Evolutionary conservation across 2,329 filamentous ascomycete species (phyloP).

Genomic region (Aspergillus sp.): DNA sequence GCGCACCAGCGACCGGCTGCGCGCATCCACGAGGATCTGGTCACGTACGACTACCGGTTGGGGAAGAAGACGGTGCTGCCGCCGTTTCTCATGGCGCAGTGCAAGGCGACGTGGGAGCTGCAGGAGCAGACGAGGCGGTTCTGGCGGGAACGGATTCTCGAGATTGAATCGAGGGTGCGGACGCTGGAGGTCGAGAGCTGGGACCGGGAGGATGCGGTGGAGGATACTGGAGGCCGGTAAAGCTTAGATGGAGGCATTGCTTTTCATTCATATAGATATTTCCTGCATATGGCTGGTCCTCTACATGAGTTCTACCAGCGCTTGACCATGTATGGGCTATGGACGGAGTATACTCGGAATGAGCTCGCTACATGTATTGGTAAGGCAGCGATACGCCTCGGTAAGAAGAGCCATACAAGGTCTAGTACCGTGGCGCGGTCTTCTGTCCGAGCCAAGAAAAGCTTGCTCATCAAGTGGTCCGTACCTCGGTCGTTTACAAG

Average conservation of each 20-base stretch:
- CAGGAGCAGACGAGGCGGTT: constrained; percentile 59
- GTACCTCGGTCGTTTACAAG: not conserved
- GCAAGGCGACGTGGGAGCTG: constrained; percentile 57
- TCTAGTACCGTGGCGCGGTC: constrained; percentile 4
- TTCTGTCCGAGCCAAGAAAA: constrained; percentile 14
- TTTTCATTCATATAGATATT: not conserved
- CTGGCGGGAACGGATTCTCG: constrained; percentile 54
- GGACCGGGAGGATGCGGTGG: constrained; percentile 68
- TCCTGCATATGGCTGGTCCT: no score
- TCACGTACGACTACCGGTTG: constrained; percentile 69
- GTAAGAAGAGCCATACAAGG: no score
- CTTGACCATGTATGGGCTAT: no score
- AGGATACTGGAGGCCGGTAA: constrained; percentile 58
- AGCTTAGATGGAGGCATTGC: not conserved
- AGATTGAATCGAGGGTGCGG: constrained; percentile 58
- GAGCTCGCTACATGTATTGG: no score
- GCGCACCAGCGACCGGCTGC: constrained; percentile 69
- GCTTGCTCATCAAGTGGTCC: constrained; percentile 10
- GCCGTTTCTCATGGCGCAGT: constrained; percentile 60
- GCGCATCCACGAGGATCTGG: constrained; percentile 72
- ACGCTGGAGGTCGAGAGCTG: constrained; percentile 69
- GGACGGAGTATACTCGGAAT: no score
- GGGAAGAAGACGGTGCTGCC: constrained; percentile 56
- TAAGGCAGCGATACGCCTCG: no score
- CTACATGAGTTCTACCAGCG: no score